These are phyloP conservation scores for Penicillium subrubescens DNA, from an alignment of 495 filamentous ascomycete genomes.

Conservation along the genomic window DNA sequence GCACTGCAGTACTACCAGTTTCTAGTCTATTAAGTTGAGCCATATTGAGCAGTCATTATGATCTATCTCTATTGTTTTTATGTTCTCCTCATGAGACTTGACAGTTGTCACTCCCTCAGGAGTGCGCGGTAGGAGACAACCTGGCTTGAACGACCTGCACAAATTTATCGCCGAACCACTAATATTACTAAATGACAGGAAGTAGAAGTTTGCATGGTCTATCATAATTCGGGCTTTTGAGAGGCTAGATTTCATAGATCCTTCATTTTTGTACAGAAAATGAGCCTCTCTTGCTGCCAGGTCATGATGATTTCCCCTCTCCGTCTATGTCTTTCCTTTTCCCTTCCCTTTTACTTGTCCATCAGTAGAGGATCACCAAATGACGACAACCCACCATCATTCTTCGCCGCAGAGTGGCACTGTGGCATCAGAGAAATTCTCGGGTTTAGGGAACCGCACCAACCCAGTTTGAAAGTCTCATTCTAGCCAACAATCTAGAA, in stretches of 20 bases:
- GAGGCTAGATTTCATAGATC: too few species aligned
- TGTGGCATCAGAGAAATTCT: background rate
- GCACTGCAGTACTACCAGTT: background rate
- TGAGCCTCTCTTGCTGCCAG: background rate
- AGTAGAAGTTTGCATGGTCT: too few species aligned
- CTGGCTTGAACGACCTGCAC: too few species aligned
- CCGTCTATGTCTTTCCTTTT: background rate
- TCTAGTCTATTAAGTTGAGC: too few species aligned
- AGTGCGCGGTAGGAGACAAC: too few species aligned
- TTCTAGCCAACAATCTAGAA: background rate
- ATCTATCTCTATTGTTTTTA: too few species aligned
- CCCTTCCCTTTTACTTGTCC: background rate
- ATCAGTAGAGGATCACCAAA: background rate
- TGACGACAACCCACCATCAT: slow-evolving; percentile 17
- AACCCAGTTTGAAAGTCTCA: background rate
- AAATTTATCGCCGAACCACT: too few species aligned
- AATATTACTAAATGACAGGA: too few species aligned
- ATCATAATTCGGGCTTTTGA: too few species aligned
- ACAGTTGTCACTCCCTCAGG: too few species aligned
- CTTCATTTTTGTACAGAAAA: background rate
- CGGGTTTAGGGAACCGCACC: background rate
- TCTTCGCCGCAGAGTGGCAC: slow-evolving; percentile 1
- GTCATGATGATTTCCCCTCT: background rate
- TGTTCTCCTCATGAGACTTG: too few species aligned
- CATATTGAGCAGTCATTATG: too few species aligned